A percentile compares a stretch with the other conserved stretches of the same genome.
Conservation (phyloP, 139 green algal species). For the Raphidocelis subcapitata region DNA sequence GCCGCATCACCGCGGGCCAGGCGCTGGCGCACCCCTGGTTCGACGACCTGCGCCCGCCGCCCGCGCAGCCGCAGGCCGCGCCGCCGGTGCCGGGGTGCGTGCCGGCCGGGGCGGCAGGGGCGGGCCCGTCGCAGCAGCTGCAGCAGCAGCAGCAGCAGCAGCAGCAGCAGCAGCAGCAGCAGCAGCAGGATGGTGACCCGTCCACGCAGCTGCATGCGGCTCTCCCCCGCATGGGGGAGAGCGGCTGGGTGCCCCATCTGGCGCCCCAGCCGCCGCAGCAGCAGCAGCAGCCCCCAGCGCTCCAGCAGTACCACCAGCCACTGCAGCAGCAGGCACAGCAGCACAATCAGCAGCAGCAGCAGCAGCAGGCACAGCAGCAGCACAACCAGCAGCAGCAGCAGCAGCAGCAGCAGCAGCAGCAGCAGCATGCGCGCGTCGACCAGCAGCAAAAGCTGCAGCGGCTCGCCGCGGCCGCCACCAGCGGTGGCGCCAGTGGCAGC, state of each 20-base stretch:
- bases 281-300: too few relatives aligned
- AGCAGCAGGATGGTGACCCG: background rate
- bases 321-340: background rate
- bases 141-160: background rate
- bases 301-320: too few relatives aligned
- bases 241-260: too few relatives aligned
- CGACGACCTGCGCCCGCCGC: conserved; percentile 23
- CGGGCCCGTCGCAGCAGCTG: background rate
- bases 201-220: too few relatives aligned
- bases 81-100: background rate
- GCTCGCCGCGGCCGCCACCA: too few relatives aligned
- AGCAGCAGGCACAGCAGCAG: background rate
- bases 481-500: too few relatives aligned
- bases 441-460: background rate
- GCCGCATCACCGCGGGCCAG: conserved; percentile 56
- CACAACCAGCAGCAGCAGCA: conserved; percentile 8
- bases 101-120: background rate
- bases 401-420: background rate
- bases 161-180: background rate
- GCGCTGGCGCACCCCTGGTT: conserved; percentile 76
- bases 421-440: background rate
- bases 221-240: too few relatives aligned
- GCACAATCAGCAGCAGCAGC: background rate
- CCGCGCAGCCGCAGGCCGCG: too few relatives aligned
- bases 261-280: too few relatives aligned